These are phyloP conservation scores for Rubroboletus pulcherrimus DNA, from an alignment of 768 basidiomycete species.

Conservation along the genomic window DNA sequence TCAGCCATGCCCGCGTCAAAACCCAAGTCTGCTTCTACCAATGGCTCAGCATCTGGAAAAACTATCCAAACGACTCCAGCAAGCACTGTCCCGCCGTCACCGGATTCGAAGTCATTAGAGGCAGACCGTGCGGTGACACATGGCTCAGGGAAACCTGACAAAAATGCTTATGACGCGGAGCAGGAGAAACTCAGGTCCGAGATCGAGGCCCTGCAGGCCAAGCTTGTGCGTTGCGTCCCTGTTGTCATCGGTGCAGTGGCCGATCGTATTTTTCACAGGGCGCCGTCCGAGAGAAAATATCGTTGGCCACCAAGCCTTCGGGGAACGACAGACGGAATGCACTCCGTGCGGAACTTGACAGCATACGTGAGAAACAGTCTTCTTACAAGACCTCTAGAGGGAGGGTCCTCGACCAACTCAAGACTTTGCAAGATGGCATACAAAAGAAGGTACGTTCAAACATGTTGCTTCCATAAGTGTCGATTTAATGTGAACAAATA, in stretches of 20 bases:
- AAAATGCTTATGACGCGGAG: constrained; percentile 77
- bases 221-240: constrained; percentile 59
- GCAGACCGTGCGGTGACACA: constrained; percentile 19
- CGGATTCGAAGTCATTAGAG: constrained; percentile 21
- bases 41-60: constrained; percentile 40
- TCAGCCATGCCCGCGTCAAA: constrained; percentile 42
- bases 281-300: constrained; percentile 73
- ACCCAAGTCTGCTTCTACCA: constrained; percentile 48
- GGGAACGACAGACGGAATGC: constrained; percentile 67
- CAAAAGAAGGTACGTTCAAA: constrained; percentile 65
- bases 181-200: constrained; percentile 78
- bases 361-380: constrained; percentile 75
- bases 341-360: constrained; percentile 79
- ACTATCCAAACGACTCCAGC: constrained; percentile 21
- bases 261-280: constrained; percentile 39
- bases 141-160: constrained; percentile 72
- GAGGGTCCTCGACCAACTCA: constrained; percentile 77
- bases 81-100: constrained; percentile 27
- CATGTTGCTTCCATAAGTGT: background rate
- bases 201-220: constrained; percentile 77
- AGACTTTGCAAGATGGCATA: constrained; percentile 69
- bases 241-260: background rate
- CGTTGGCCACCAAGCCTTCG: constrained; percentile 52
- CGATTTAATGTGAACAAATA: constrained; percentile 1
- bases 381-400: constrained; percentile 64